These are phyloP conservation scores for Kregervanrija fluxuum DNA, from an alignment of 805 yeast genomes.

Conservation along the genomic window DNA sequence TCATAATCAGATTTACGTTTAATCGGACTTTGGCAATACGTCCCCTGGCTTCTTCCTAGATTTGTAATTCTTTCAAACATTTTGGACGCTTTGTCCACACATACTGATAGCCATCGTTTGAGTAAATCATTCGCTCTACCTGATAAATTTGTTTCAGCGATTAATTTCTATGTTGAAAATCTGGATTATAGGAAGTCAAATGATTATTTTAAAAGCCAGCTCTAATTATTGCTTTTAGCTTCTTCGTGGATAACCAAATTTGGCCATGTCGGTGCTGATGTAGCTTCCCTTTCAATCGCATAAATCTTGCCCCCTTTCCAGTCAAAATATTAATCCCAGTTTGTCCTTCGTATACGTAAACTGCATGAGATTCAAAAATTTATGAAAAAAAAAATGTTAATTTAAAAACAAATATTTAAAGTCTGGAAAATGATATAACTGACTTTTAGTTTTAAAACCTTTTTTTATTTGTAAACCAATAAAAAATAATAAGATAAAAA, in stretches of 20 bases:
- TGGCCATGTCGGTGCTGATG: constrained; percentile 46
- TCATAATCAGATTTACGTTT: constrained; percentile 57
- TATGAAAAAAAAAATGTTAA: background rate
- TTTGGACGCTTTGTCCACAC: constrained; percentile 50
- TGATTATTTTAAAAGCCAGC: constrained; percentile 37
- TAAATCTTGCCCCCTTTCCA: constrained; percentile 34
- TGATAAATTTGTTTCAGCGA: constrained; percentile 29
- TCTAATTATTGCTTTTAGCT: constrained; percentile 41
- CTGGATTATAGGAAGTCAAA: constrained; percentile 41
- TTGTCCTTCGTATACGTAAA: constrained; percentile 34
- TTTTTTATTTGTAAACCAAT: too few relatives aligned
- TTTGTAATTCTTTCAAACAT: constrained; percentile 42
- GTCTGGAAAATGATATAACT: too few relatives aligned
- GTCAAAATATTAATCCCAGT: constrained; percentile 42
- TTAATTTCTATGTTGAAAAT: constrained; percentile 37
- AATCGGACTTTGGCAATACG: constrained; percentile 54
- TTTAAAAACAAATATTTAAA: background rate
- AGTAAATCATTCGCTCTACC: constrained; percentile 41
- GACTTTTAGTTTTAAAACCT: too few relatives aligned
- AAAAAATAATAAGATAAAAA: too few relatives aligned
- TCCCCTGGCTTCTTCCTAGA: constrained; percentile 47
- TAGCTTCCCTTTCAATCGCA: constrained; percentile 44
- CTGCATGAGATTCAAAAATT: constrained; percentile 43
- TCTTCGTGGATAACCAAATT: constrained; percentile 35
- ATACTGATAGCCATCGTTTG: constrained; percentile 46